Conservation (phyloP, 345 rosid genomes). For the Microcos paniculata region DNA sequence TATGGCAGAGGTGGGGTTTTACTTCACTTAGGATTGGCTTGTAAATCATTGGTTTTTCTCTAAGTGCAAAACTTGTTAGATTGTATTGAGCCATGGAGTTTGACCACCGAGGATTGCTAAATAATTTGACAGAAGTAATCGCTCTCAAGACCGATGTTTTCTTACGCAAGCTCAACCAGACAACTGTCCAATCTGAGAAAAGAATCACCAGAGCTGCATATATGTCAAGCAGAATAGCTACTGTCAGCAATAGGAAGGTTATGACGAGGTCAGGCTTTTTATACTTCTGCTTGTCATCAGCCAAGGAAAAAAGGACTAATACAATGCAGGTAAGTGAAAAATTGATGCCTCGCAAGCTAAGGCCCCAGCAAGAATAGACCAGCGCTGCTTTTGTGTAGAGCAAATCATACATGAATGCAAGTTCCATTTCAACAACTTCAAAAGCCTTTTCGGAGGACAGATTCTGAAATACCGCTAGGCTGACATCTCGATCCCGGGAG, state of each 20-base stretch:
- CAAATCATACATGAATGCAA: conserved; percentile 36
- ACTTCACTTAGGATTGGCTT: neutral
- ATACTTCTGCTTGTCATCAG: neutral
- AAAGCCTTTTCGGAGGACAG: conserved; percentile 23
- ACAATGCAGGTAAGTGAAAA: conserved; percentile 16
- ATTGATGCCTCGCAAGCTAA: neutral
- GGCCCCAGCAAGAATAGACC: conserved; percentile 17
- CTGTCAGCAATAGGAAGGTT: conserved; percentile 10
- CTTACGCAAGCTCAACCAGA: neutral
- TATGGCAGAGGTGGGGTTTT: neutral
- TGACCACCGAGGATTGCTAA: conserved; percentile 10
- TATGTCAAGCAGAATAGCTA: conserved; percentile 20
- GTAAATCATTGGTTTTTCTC: conserved; percentile 4
- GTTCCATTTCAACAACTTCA: conserved; percentile 32
- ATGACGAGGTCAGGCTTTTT: conserved; percentile 2
- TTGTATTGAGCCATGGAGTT: conserved; percentile 11
- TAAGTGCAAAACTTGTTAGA: conserved; percentile 3
- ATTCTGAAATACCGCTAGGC: conserved; percentile 12
- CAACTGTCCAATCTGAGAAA: conserved; percentile 24
- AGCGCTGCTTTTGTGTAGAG: conserved; percentile 29
- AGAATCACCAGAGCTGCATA: neutral
- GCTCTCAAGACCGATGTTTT: neutral
- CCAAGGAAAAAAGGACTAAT: neutral
- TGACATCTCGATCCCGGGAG: conserved; percentile 16
- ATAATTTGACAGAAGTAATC: neutral